Base-by-base conservation (phyloP, 2,329 filamentous ascomycete species). In the Furcasterigmium sp. region DNA sequence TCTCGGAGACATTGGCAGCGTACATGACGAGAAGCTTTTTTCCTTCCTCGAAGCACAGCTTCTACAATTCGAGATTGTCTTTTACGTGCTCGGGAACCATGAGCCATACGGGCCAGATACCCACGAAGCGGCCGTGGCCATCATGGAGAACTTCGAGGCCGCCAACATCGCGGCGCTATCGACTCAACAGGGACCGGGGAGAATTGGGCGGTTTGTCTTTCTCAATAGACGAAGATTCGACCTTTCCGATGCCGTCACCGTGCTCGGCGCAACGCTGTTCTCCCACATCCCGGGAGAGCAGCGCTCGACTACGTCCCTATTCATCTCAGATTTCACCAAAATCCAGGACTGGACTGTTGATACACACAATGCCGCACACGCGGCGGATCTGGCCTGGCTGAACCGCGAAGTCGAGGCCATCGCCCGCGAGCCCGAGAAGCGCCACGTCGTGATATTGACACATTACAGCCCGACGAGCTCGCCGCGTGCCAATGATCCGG, bases 51-150 rank as follows among this genome's bases (percentile, higher is more conserved):
- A 57, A 30, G 39, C 45, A 9, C 70, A 73, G 46, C 61, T 73
- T 4, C 41, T 36, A 2, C 56, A 62, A 8, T 74, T 70, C 49
- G 43, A 61, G 37, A 51, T 56, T 8, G 66, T 75, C 18, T 67
- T 74, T 44, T 62, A 69, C 28, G 51, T 74, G 0, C 53, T 68
- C 7, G 70, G 72, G 2, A 76, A 76, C 47, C 69, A 75, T 50
- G 72, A 75, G 49, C 63, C 70, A 3, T 72, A 68, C 47, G 44
- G 15, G 14, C 11, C 13, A 18, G 13, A 35, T 6, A 18, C n/a
- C 32, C 18, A 17, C 13, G 32, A 35, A 18, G 32, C 32, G 18
- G 32, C 32, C 7, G 15, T 35, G 15, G 15, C 11, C 8, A 35
- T 35, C 32, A 35, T 58, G 23, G 56, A 54, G 29, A 58, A 41